These are phyloP conservation scores for Aspergillus diversus DNA, from an alignment of 495 filamentous ascomycete genomes.

Conservation along the genomic window DNA sequence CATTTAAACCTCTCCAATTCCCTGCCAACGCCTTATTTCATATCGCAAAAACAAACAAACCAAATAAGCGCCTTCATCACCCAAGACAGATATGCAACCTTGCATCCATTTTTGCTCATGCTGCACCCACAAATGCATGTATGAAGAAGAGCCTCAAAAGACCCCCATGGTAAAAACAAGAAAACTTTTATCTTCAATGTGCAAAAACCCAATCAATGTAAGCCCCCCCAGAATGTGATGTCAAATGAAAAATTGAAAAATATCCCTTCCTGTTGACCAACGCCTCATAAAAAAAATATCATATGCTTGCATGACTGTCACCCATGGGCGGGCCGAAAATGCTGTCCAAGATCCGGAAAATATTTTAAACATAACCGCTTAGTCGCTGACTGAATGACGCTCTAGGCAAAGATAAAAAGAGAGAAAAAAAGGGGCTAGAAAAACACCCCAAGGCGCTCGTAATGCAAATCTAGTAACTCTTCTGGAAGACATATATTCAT, in stretches of 20 bases:
- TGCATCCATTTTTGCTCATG: neutral
- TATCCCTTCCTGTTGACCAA: neutral
- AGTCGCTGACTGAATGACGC: constrained; percentile 20
- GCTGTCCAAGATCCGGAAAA: constrained; percentile 18
- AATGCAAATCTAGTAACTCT: constrained; percentile 17
- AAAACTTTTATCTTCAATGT: constrained; percentile 1
- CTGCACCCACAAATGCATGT: neutral
- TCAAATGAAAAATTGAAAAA: constrained; percentile 1
- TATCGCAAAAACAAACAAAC: neutral
- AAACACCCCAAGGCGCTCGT: constrained; percentile 22
- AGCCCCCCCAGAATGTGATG: constrained; percentile 9
- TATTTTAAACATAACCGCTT: constrained; percentile 16
- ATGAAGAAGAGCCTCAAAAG: constrained; percentile 1
- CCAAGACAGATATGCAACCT: neutral
- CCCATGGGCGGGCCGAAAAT: constrained; percentile 3
- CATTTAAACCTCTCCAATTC: no score
- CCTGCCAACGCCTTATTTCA: neutral
- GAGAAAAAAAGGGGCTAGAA: constrained; percentile 11
- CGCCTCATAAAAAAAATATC: constrained; percentile 20
- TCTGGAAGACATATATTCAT: neutral
- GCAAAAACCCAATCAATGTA: constrained; percentile 5
- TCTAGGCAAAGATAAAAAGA: constrained; percentile 15
- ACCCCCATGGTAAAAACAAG: neutral
- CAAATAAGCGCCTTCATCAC: constrained; percentile 2
- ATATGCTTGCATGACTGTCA: constrained; percentile 15